Conservation (phyloP, 768 basidiomycete genomes). For the Melanogaster broomeanus region DNA sequence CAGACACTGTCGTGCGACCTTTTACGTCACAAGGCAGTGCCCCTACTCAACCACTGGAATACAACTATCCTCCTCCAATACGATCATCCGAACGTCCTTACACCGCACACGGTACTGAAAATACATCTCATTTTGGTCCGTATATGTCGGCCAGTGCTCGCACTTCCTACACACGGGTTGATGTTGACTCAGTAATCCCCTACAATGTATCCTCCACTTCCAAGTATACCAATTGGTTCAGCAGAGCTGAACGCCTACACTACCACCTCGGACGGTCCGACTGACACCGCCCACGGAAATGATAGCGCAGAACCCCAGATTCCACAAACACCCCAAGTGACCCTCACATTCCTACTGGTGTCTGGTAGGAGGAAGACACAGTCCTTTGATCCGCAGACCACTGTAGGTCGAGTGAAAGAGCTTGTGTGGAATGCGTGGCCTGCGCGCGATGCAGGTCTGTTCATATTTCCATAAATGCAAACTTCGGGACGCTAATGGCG, state of each 20-base stretch:
- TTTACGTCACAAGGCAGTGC: constrained; percentile 30
- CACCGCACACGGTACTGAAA: constrained; percentile 12
- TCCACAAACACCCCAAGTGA: constrained; percentile 64
- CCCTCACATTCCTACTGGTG: constrained; percentile 71
- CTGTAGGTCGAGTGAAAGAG: constrained; percentile 79
- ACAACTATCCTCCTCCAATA: not conserved
- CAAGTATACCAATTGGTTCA: constrained; percentile 17
- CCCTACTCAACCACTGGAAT: constrained; percentile 7
- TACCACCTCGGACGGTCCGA: constrained; percentile 3
- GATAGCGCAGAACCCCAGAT: constrained; percentile 23
- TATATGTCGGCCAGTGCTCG: constrained; percentile 46
- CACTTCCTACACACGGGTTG: constrained; percentile 56
- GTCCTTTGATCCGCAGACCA: constrained; percentile 74
- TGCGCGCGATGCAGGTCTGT: constrained; percentile 48
- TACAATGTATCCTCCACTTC: constrained; percentile 26
- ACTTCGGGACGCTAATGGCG: constrained; percentile 5
- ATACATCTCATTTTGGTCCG: constrained; percentile 12
- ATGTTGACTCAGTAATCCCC: constrained; percentile 31
- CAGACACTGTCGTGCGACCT: constrained; percentile 28
- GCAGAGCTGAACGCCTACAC: constrained; percentile 1
- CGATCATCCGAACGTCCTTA: constrained; percentile 21
- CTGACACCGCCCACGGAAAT: constrained; percentile 4
- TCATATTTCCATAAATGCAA: not conserved
- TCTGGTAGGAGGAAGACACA: constrained; percentile 69
- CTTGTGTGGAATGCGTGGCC: constrained; percentile 86